Base-by-base conservation (phyloP, 306 rosid species). In the Lathyrus sativus region DNA sequence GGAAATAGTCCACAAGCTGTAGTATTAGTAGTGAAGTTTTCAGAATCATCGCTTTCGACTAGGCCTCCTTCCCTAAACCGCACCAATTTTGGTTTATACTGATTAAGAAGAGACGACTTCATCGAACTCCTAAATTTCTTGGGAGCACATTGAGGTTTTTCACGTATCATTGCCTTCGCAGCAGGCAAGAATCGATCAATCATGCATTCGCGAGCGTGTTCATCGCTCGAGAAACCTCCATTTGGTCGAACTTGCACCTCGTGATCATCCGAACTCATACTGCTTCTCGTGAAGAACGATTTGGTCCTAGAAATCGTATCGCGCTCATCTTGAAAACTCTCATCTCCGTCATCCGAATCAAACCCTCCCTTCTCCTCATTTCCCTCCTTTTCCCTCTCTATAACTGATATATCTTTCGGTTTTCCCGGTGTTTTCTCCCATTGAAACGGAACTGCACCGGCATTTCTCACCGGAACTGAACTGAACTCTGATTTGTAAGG, bases 361-460 rank as follows among this genome's bases (percentile, higher is more conserved):
- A 26, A 26, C 15, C 44, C 69, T 67, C 64, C 78, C 62, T 63
- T 33, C 17, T 9, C n/a, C n/a, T n/a, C n/a, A n/a, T n/a, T n/a
- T n/a, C n/a, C n/a, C n/a, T n/a, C n/a, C n/a, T n/a, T n/a, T n/a
- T n/a, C 55, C 6, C 19, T 17, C 19, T 49, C 55, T 17, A 49
- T 49, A 49, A 53, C 58, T 22, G 29, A 53, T 11, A 53, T 22
- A 77, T 85, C 86, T 66, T 88, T 93, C 2, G 97, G 99, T 68
- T 44, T 86, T 72, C 99, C 97, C 3, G 99, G 99, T 15, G 80
- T 78, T 56, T 84, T 76, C 80, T 93, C 99, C 97, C 99, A 93
- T 4, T 79, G 17, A 75, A 93, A 93, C 67, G 99, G 99, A 75
- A 93, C 78, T 28, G 67, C 82, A 71, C 97, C 97, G 7, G 91